Evolutionary conservation across 108 stramenopile species (phyloP).

Genomic region (Pseudonitzschia multistriata): DNA sequence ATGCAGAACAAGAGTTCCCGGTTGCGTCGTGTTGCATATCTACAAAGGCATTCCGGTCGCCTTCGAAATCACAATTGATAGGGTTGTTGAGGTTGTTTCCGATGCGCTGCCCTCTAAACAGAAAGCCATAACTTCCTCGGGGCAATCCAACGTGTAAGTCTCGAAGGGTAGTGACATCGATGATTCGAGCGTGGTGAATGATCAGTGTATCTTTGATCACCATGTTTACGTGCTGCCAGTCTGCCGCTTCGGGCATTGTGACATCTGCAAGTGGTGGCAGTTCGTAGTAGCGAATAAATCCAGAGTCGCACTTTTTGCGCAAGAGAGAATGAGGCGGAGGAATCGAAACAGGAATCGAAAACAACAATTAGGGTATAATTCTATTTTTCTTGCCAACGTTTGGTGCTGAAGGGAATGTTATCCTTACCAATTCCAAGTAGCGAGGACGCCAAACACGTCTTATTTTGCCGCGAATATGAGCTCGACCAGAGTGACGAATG

Average conservation of each 20-base stretch:
- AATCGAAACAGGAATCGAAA: neutral
- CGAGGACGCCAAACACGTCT: constrained; percentile 88
- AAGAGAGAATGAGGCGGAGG: neutral
- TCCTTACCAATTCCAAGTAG: constrained; percentile 58
- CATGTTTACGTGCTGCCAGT: constrained; percentile 41
- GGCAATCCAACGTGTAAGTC: constrained; percentile 86
- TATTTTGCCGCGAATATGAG: constrained; percentile 79
- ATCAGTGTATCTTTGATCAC: constrained; percentile 49
- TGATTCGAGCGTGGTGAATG: constrained; percentile 65
- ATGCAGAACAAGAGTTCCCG: neutral
- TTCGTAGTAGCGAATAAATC: constrained; percentile 82
- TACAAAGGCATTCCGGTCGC: neutral
- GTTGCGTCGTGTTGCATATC: constrained; percentile 9
- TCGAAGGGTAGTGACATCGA: constrained; percentile 73
- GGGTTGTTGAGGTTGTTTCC: neutral
- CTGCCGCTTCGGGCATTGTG: constrained; percentile 34
- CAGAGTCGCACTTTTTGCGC: constrained; percentile 46
- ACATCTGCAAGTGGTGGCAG: constrained; percentile 42
- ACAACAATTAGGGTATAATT: neutral
- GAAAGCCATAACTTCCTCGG: constrained; percentile 69
- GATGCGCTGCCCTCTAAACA: constrained; percentile 71
- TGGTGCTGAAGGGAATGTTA: neutral
- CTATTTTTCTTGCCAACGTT: too few relatives aligned
- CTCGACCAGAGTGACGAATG: constrained; percentile 67
- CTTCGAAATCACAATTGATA: neutral